phyloP scores from a whole-genome alignment of 176 grass and related monocot genomes.

The Aegilops bicornis region DNA sequence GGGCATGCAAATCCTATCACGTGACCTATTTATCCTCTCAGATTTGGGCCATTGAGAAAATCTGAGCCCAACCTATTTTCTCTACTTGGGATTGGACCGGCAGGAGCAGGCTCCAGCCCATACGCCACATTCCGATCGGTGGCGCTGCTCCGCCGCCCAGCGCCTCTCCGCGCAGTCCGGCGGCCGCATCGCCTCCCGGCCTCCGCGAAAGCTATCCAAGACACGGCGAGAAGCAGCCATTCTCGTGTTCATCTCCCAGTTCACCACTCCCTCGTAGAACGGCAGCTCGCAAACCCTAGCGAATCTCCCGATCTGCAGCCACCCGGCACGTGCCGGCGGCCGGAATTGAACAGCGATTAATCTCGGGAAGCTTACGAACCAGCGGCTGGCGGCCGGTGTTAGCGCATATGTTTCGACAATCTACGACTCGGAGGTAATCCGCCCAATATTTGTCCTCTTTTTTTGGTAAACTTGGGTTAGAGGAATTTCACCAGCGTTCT shows the following conservation, averaged over 20 bases:
- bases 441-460: neutral
- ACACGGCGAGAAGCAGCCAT: neutral
- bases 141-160: neutral
- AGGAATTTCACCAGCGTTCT: neutral
- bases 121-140: neutral
- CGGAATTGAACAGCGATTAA: neutral
- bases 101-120: neutral
- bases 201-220: neutral
- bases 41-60: too few species aligned
- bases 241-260: neutral
- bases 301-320: neutral
- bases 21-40: too few species aligned
- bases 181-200: neutral
- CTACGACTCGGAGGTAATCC: neutral
- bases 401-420: neutral
- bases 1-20: too few species aligned
- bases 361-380: too few species aligned
- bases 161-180: neutral
- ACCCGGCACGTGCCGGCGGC: neutral
- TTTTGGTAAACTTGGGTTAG: too few species aligned
- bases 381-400: neutral
- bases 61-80: too few species aligned
- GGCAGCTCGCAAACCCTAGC: neutral
- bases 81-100: too few species aligned
- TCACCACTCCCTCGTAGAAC: neutral